These are phyloP conservation scores for Epichloe gansuensis DNA, from an alignment of 2,329 filamentous ascomycete genomes.

Conservation along the genomic window DNA sequence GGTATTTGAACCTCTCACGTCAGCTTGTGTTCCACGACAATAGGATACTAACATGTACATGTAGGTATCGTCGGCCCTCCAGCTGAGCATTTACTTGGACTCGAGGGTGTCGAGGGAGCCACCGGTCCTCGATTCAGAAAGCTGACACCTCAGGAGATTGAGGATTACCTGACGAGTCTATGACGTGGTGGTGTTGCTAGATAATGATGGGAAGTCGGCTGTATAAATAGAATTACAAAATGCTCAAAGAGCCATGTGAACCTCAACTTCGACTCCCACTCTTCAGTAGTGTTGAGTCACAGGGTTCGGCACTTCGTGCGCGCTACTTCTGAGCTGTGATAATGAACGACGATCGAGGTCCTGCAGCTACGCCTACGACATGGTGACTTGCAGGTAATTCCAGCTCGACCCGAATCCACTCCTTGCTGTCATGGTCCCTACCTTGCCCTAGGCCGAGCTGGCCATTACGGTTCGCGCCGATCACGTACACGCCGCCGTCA, in stretches of 20 bases:
- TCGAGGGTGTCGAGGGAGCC: slow-evolving; percentile 77
- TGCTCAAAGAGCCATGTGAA: slow-evolving; percentile 18
- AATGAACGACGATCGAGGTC: slow-evolving; percentile 37
- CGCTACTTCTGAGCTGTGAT: slow-evolving; percentile 16
- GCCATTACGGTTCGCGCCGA: slow-evolving; percentile 44
- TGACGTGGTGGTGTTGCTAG: slow-evolving; percentile 32
- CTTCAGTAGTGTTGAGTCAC: background rate
- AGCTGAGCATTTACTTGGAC: slow-evolving; percentile 82
- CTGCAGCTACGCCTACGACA: slow-evolving; percentile 33
- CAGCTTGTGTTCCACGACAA: background rate
- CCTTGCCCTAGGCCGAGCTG: slow-evolving; percentile 38
- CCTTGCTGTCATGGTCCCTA: slow-evolving; percentile 9
- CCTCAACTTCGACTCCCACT: background rate
- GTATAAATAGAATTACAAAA: slow-evolving; percentile 34
- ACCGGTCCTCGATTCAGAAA: slow-evolving; percentile 83
- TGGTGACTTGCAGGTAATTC: slow-evolving; percentile 13
- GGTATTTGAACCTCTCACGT: slow-evolving; percentile 39
- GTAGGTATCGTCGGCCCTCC: slow-evolving; percentile 88
- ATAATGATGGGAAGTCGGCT: slow-evolving; percentile 20
- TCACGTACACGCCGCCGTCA: slow-evolving; percentile 36
- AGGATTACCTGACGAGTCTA: slow-evolving; percentile 98
- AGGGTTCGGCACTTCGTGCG: background rate
- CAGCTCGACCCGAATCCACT: slow-evolving; percentile 26
- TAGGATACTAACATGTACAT: slow-evolving; percentile 12
- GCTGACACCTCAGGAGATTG: slow-evolving; percentile 93